A percentile compares a stretch with the other conserved stretches of the same genome.
phyloP scores from a whole-genome alignment of 2,329 filamentous ascomycete genomes.

The Fusarium acutatum region DNA sequence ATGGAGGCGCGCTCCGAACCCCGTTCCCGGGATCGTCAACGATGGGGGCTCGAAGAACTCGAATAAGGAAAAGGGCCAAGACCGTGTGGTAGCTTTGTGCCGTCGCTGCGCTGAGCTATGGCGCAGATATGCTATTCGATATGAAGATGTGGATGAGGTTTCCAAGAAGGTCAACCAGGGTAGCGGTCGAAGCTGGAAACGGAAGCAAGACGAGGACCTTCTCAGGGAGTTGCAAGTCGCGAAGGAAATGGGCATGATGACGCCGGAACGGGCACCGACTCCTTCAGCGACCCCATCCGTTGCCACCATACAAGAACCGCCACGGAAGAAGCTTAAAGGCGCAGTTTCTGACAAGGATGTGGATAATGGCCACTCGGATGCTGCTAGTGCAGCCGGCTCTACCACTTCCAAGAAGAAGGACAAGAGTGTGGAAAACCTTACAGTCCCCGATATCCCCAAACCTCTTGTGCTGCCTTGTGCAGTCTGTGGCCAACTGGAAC shows the following conservation, averaged over 20 bases:
- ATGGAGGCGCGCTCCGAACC: slow-evolving; percentile 89
- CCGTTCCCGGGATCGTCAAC: slow-evolving; percentile 73
- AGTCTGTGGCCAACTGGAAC: slow-evolving; percentile 80
- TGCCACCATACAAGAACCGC: slow-evolving; percentile 58
- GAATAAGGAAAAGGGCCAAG: slow-evolving; percentile 79
- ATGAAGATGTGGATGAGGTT: slow-evolving; percentile 92
- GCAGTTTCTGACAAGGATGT: slow-evolving; percentile 59
- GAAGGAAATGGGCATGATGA: slow-evolving; percentile 63
- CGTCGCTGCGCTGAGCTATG: slow-evolving; percentile 90
- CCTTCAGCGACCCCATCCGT: slow-evolving; percentile 40
- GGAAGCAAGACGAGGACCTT: slow-evolving; percentile 90
- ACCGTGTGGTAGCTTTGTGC: slow-evolving; percentile 84
- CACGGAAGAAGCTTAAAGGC: slow-evolving; percentile 72
- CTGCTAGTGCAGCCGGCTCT: slow-evolving; percentile 50
- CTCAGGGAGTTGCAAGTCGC: slow-evolving; percentile 75
- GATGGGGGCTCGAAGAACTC: slow-evolving; percentile 65
- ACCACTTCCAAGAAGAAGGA: slow-evolving; percentile 67
- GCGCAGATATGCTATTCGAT: slow-evolving; percentile 95
- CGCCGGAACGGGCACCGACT: slow-evolving; percentile 54
- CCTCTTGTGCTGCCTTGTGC: slow-evolving; percentile 83
- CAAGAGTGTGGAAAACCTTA: slow-evolving; percentile 62
- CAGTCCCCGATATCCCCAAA: slow-evolving; percentile 79
- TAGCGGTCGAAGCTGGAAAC: slow-evolving; percentile 84
- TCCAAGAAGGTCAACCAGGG: slow-evolving; percentile 84
- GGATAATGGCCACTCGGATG: slow-evolving; percentile 57